Percentiles rank a stretch among this genome's conserved stretches.
phyloP scores from a whole-genome alignment of 805 yeast genomes.

The Metschnikowia similis region DNA sequence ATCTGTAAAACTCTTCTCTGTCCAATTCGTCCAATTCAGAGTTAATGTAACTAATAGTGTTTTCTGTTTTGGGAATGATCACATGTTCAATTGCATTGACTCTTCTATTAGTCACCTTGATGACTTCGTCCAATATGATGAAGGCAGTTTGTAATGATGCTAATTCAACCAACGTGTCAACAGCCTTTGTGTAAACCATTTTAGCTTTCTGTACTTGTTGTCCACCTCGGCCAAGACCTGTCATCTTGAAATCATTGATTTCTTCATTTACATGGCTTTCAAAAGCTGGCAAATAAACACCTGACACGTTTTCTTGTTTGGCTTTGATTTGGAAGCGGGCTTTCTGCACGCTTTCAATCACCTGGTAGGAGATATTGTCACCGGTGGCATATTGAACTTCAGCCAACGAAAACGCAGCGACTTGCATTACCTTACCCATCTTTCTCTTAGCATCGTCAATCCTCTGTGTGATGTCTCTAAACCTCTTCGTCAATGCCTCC shows the following conservation, averaged over 20 bases:
- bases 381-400: slow-evolving; percentile 98
- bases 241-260: slow-evolving; percentile 90
- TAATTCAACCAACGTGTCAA: slow-evolving; percentile 92
- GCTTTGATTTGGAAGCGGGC: slow-evolving; percentile 91
- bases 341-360: slow-evolving; percentile 85
- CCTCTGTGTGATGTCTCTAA: slow-evolving; percentile 90
- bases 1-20: slow-evolving; percentile 95
- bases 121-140: slow-evolving; percentile 93
- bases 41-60: slow-evolving; percentile 86
- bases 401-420: slow-evolving; percentile 95
- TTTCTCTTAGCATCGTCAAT: slow-evolving; percentile 93
- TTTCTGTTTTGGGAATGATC: slow-evolving; percentile 95
- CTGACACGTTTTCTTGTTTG: slow-evolving; percentile 92
- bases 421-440: slow-evolving; percentile 98
- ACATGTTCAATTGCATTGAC: slow-evolving; percentile 98
- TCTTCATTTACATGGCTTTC: slow-evolving; percentile 79
- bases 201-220: slow-evolving; percentile 96
- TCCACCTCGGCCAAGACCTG: slow-evolving; percentile 98
- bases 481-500: slow-evolving; percentile 93
- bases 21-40: slow-evolving; percentile 96
- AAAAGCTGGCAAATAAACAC: slow-evolving; percentile 90
- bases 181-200: slow-evolving; percentile 88
- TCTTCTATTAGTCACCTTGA: slow-evolving; percentile 96
- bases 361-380: slow-evolving; percentile 91
- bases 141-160: slow-evolving; percentile 97